A percentile compares a stretch with the other conserved stretches of the same genome.
These are phyloP conservation scores for Tolypocladium pustulatum DNA, from an alignment of 2,329 filamentous ascomycete species.

Conservation along the genomic window DNA sequence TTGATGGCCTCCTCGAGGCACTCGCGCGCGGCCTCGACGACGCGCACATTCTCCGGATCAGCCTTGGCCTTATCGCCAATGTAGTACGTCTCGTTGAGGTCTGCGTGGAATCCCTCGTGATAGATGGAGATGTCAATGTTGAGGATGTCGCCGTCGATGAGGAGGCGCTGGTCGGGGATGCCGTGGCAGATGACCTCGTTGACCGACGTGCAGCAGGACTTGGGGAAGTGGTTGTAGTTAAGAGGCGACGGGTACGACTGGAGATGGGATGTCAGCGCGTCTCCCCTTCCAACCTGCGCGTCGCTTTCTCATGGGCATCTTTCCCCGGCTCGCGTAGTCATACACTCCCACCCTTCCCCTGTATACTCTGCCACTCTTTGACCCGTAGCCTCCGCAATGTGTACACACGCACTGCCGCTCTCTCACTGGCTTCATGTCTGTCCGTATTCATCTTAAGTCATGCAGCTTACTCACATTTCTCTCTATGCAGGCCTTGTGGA, in stretches of 20 bases:
- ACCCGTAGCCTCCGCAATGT: background rate
- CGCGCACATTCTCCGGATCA: slow-evolving; percentile 76
- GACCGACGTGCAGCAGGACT: slow-evolving; percentile 90
- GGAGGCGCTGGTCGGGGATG: slow-evolving; percentile 80
- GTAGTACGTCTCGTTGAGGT: slow-evolving; percentile 98
- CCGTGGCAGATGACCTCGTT: slow-evolving; percentile 99
- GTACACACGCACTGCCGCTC: background rate
- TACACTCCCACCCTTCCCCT: background rate
- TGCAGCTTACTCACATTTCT: slow-evolving; percentile 56
- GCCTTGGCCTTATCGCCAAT: slow-evolving; percentile 79
- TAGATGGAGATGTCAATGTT: slow-evolving; percentile 96
- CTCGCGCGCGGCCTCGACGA: slow-evolving; percentile 83
- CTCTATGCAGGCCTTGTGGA: slow-evolving; percentile 90
- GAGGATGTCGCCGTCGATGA: slow-evolving; percentile 88
- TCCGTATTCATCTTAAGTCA: too few relatives aligned
- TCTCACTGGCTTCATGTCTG: background rate
- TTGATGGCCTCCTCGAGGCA: slow-evolving; percentile 86
- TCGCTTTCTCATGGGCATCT: background rate
- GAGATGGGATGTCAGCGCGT: slow-evolving; percentile 5
- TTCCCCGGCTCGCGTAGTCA: background rate
- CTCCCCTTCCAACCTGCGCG: too few relatives aligned
- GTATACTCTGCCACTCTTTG: background rate
- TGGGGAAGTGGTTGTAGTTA: slow-evolving; percentile 94
- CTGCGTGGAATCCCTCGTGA: slow-evolving; percentile 89
- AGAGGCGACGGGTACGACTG: slow-evolving; percentile 91